Base-by-base conservation (phyloP, 495 filamentous ascomycete genomes). In the Annulohypoxylon maeteangense region DNA sequence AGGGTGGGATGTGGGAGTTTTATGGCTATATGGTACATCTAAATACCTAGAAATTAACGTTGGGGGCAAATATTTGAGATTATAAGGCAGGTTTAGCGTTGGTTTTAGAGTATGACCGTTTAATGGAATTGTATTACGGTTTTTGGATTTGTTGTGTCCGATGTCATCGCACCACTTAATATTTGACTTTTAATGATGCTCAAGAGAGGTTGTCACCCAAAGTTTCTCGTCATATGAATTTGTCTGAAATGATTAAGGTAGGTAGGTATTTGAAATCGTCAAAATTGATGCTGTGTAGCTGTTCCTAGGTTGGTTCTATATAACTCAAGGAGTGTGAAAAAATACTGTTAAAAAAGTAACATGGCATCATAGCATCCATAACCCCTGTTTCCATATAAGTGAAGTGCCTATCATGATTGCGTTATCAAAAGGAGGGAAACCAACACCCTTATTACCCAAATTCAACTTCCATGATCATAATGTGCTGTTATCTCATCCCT, bases 91-190 rank as follows among this genome's bases (percentile, higher is more conserved):
- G 23, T 47, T 51, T 34, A 25, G 42, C 57, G 40, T n/a, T 59
- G n/a, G n/a, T 11, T 27, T 27, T 45, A 29, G 38, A 59, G 14
- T 36, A 23, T 3, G 29, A 29, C n/a, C 16, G 54, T 23, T 16
- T 34, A 61, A 47, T 61, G 57, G 57, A 61, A 25, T 61, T 48
- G 45, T 10, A n/a, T 34, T 61, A 31, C 29, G 4, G 57, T 0
- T 12, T 14, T 34, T 32, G 42, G 40, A 23, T 23, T 25, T 12
- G 10, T 7, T 7, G 3, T 32, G 5, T 20, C 42, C 12, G 4
- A 7, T n/a, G 27, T 22, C n/a, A 2, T 20, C n/a, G n/a, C n/a
- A n/a, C n/a, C n/a, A n/a, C n/a, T 59, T 42, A 8, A 38, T 12
- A 48, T 3, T 61, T 23, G 10, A 57, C 7, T 27, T 38, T 11